phyloP scores from a whole-genome alignment of 306 rosid genomes.

The Citrullus amarus region DNA sequence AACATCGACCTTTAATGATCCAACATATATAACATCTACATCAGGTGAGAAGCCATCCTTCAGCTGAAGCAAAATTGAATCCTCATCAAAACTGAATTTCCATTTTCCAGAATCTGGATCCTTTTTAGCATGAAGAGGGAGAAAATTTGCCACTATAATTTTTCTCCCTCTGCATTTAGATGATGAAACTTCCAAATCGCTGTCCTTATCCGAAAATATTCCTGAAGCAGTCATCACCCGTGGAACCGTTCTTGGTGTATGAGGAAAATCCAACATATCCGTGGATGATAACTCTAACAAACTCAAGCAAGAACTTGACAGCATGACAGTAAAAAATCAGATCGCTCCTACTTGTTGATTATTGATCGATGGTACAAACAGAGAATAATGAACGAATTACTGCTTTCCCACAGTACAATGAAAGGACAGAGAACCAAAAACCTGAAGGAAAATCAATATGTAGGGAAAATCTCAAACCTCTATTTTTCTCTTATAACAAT shows the following conservation, averaged over 20 bases:
- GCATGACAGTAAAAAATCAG: conserved; percentile 24
- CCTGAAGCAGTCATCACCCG: conserved; percentile 42
- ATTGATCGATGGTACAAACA: background rate
- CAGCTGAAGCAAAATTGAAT: conserved; percentile 46
- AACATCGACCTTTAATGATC: conserved; percentile 50
- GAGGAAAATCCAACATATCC: conserved; percentile 45
- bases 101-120: conserved; percentile 48
- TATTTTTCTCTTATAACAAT: background rate
- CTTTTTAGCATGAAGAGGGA: conserved; percentile 55
- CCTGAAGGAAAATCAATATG: background rate
- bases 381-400: background rate
- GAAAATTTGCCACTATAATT: conserved; percentile 54
- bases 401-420: background rate
- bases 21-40: conserved; percentile 48
- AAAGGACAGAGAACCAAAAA: background rate
- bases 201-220: conserved; percentile 31
- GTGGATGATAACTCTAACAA: conserved; percentile 50
- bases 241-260: conserved; percentile 40
- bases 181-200: conserved; percentile 18
- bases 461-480: background rate
- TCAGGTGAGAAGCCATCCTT: conserved; percentile 53
- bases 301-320: conserved; percentile 42
- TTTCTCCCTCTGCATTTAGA: conserved; percentile 28
- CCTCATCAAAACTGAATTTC: conserved; percentile 66
- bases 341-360: background rate